Percentiles rank a stretch among this genome's conserved stretches.
These are phyloP conservation scores for Cladorrhinum sp. DNA, from an alignment of 2,329 filamentous ascomycete genomes.

Conservation along the genomic window DNA sequence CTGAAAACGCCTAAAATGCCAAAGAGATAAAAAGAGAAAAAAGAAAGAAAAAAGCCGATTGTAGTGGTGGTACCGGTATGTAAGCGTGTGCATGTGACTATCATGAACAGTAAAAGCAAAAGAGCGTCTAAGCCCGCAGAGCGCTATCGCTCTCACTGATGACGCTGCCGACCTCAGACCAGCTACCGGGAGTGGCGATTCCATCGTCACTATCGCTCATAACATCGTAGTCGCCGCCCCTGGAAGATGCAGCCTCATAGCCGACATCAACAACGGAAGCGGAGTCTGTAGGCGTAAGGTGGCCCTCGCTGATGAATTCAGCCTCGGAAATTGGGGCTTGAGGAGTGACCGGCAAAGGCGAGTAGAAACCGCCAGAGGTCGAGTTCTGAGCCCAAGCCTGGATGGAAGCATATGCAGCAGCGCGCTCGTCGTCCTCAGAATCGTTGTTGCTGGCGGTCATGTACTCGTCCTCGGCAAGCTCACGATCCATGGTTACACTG, in stretches of 20 bases:
- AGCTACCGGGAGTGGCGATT: conserved; percentile 58
- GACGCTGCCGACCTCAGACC: conserved; percentile 64
- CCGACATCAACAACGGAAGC: conserved; percentile 50
- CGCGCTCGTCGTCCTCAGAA: conserved; percentile 37
- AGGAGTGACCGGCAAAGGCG: conserved; percentile 54
- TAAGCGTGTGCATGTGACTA: neutral
- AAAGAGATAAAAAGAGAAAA: neutral
- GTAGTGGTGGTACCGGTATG: neutral
- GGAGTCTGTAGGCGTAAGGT: conserved; percentile 57
- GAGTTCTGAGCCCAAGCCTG: conserved; percentile 62
- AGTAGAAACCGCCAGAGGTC: conserved; percentile 52
- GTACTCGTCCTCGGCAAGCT: conserved; percentile 46
- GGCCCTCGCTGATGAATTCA: conserved; percentile 51
- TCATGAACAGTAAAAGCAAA: neutral
- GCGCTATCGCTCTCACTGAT: conserved; percentile 53
- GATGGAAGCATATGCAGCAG: conserved; percentile 57
- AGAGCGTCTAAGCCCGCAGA: conserved; percentile 32
- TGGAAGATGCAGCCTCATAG: conserved; percentile 40
- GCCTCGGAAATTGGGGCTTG: conserved; percentile 50
- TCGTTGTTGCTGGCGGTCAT: conserved; percentile 45
- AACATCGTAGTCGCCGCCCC: conserved; percentile 48
- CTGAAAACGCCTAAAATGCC: neutral
- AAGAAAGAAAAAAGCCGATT: neutral
- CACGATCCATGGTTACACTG: conserved; percentile 35
- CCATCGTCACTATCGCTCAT: conserved; percentile 57